Conservation (phyloP, 208 protist species). For the Leptomonas seymouri region DNA sequence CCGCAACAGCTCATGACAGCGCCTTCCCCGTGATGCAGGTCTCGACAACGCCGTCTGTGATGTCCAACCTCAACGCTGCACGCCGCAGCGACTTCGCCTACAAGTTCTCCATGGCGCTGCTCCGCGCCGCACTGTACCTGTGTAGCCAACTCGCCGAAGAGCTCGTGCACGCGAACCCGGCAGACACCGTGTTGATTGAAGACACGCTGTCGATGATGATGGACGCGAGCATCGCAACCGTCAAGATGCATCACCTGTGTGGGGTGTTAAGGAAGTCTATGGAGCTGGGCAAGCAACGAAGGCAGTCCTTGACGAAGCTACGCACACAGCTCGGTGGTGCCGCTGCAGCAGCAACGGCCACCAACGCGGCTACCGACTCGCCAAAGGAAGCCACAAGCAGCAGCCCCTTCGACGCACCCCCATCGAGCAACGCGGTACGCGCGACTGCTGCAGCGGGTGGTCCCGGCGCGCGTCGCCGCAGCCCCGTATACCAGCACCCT, state of each 20-base stretch:
- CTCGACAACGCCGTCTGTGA: not conserved
- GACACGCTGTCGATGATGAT: conserved; percentile 90
- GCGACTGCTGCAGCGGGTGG: not conserved
- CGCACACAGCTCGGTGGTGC: conserved; percentile 43
- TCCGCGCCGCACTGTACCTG: conserved; percentile 76
- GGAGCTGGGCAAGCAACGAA: conserved; percentile 17
- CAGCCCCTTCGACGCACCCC: conserved; percentile 2
- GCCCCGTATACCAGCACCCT: conserved; percentile 47
- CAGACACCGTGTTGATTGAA: conserved; percentile 87
- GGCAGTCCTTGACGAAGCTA: conserved; percentile 42
- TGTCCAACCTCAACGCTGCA: conserved; percentile 2
- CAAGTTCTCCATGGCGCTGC: conserved; percentile 62
- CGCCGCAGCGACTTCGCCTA: conserved; percentile 57
- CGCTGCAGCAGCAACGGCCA: conserved; percentile 7
- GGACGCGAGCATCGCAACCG: conserved; percentile 76
- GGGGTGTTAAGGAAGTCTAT: conserved; percentile 37
- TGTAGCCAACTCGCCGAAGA: conserved; percentile 63
- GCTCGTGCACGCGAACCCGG: conserved; percentile 56
- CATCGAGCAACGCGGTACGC: not conserved
- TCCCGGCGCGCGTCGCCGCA: not conserved
- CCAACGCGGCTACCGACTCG: too few relatives aligned
- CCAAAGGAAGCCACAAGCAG: not conserved
- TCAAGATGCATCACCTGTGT: conserved; percentile 84
- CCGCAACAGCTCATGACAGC: not conserved
- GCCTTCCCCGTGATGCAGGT: not conserved